Percentiles rank a stretch among this genome's conserved stretches.
Evolutionary conservation across 2,329 filamentous ascomycete species (phyloP).

Genomic region (Xylariaceae sp.): DNA sequence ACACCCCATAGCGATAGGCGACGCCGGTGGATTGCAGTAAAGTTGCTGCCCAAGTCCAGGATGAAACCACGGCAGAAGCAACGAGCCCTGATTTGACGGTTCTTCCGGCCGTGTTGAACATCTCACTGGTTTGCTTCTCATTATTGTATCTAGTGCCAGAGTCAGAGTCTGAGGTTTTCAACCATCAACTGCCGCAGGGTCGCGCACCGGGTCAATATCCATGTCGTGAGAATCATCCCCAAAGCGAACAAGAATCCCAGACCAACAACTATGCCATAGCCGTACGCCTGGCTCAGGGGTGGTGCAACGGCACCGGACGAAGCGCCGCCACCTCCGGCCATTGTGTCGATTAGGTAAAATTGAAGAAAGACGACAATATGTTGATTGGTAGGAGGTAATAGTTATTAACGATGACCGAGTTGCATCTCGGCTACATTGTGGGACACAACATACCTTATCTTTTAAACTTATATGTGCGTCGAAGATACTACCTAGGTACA

Average conservation of each 20-base stretch:
- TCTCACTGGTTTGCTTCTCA: constrained; percentile 87
- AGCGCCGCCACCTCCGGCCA: constrained; percentile 2
- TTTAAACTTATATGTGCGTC: neutral
- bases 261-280: constrained; percentile 78
- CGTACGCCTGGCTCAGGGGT: constrained; percentile 62
- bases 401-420: neutral
- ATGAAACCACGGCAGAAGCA: constrained; percentile 86
- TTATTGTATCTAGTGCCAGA: constrained; percentile 40
- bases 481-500: too few relatives aligned
- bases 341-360: neutral
- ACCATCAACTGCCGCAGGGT: constrained; percentile 40
- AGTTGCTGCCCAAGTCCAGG: constrained; percentile 91
- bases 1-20: constrained; percentile 76
- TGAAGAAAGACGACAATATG: neutral
- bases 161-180: constrained; percentile 38
- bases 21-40: constrained; percentile 79
- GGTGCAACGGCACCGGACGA: constrained; percentile 16
- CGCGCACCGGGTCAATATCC: constrained; percentile 59
- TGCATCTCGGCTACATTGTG: neutral
- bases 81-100: constrained; percentile 89
- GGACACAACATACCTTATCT: too few relatives aligned
- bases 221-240: constrained; percentile 74
- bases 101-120: constrained; percentile 86
- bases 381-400: neutral
- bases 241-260: constrained; percentile 75